Conservation (phyloP, 2,329 filamentous ascomycete genomes). For the Tolypocladium nubicola region DNA sequence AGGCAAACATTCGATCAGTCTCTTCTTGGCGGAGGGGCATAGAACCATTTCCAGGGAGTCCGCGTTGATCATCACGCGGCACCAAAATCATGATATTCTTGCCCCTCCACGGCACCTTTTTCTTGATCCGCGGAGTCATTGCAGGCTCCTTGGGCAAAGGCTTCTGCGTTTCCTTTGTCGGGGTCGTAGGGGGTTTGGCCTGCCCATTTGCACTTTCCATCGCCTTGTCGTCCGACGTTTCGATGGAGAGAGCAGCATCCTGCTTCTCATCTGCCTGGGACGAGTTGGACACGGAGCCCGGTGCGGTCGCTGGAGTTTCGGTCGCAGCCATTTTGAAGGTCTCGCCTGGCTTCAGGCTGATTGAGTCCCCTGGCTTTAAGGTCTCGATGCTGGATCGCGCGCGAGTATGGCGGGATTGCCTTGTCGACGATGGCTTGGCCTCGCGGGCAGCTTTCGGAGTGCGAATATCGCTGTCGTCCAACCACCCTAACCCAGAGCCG, state of each 20-base stretch:
- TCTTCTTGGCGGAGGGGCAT: conserved; percentile 45
- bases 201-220: conserved; percentile 13
- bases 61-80: conserved; percentile 57
- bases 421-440: conserved; percentile 10
- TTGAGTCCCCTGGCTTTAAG: conserved; percentile 26
- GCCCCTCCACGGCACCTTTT: conserved; percentile 64
- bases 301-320: conserved; percentile 6
- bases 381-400: conserved; percentile 47
- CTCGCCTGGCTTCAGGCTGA: conserved; percentile 15
- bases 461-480: conserved; percentile 34
- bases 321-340: conserved; percentile 21
- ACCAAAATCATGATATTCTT: conserved; percentile 64
- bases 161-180: conserved; percentile 23
- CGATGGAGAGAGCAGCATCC: conserved; percentile 7
- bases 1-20: conserved; percentile 49
- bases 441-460: conserved; percentile 33
- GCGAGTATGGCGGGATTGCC: conserved; percentile 28
- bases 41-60: conserved; percentile 41
- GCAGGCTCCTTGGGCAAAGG: conserved; percentile 26
- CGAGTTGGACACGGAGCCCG: conserved; percentile 4
- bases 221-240: conserved; percentile 1
- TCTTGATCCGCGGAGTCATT: conserved; percentile 49
- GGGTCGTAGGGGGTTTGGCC: conserved; percentile 20
- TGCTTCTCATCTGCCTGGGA: conserved; percentile 14
- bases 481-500: conserved; percentile 48